phyloP scores from a whole-genome alignment of 169 alveolate species.

The Plasmodium gaboni region DNA sequence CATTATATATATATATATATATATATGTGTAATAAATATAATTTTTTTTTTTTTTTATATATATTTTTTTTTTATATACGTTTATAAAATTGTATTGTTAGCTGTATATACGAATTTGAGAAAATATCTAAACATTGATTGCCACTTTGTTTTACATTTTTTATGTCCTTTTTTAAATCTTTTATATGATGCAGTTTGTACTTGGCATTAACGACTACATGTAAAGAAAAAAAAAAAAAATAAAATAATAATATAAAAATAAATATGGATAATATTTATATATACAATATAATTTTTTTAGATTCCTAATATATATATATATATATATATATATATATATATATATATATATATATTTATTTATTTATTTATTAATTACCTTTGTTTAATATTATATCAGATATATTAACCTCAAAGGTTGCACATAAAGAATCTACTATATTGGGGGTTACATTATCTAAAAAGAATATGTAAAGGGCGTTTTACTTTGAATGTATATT shows the following conservation, averaged over 20 bases:
- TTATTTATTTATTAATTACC: slow-evolving; percentile 35
- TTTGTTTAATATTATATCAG: slow-evolving; percentile 40
- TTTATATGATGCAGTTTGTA: slow-evolving; percentile 15
- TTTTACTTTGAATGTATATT: not conserved
- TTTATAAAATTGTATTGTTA: slow-evolving; percentile 60
- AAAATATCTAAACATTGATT: slow-evolving; percentile 8
- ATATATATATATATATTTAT: too few relatives aligned
- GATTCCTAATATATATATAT: too few relatives aligned
- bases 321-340: too few relatives aligned
- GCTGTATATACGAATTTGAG: slow-evolving; percentile 15
- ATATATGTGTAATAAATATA: not conserved
- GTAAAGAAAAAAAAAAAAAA: not conserved
- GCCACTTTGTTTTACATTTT: slow-evolving; percentile 15
- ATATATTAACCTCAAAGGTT: slow-evolving; percentile 36
- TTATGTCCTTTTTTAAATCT: slow-evolving; percentile 18
- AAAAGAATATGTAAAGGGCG: not conserved
- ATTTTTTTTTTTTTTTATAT: not conserved
- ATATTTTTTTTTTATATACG: slow-evolving; percentile 16
- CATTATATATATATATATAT: not conserved
- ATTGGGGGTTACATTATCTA: slow-evolving; percentile 5
- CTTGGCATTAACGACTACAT: slow-evolving; percentile 25
- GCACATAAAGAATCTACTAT: slow-evolving; percentile 26
- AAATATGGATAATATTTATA: not conserved
- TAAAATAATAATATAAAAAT: not conserved
- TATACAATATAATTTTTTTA: not conserved